phyloP scores from a whole-genome alignment of 108 stramenopile species.

The Nitzschia putrida region DNA sequence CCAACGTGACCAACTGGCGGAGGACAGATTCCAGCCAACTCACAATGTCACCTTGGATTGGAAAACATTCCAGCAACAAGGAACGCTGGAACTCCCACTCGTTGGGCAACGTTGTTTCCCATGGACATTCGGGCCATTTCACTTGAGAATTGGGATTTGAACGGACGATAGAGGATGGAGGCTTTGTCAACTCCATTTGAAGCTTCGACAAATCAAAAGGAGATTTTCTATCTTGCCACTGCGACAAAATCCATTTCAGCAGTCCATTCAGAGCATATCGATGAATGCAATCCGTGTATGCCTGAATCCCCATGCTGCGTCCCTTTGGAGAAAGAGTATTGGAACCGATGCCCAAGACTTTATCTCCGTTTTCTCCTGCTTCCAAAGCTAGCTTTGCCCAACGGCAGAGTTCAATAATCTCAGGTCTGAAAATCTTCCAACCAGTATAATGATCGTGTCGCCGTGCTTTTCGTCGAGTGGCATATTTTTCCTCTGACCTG shows the following conservation, averaged over 20 bases:
- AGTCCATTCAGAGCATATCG: slow-evolving; percentile 76
- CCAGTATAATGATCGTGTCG: slow-evolving; percentile 76
- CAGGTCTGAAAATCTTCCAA: slow-evolving; percentile 73
- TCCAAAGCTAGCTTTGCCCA: slow-evolving; percentile 54
- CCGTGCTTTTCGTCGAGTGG: slow-evolving; percentile 66
- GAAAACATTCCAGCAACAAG: slow-evolving; percentile 59
- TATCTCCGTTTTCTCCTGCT: slow-evolving; percentile 5
- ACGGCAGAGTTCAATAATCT: slow-evolving; percentile 60
- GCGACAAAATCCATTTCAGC: slow-evolving; percentile 25
- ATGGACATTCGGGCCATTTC: slow-evolving; percentile 67
- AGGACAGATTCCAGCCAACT: slow-evolving; percentile 37
- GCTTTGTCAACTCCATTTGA: slow-evolving; percentile 3
- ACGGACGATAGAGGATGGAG: neutral
- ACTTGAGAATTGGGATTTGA: slow-evolving; percentile 10
- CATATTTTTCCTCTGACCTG: slow-evolving; percentile 83
- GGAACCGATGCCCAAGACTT: slow-evolving; percentile 61
- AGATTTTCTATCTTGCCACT: neutral
- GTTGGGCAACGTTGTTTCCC: slow-evolving; percentile 52
- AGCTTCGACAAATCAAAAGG: neutral
- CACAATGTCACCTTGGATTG: slow-evolving; percentile 14
- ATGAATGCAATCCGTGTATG: slow-evolving; percentile 75
- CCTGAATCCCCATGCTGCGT: slow-evolving; percentile 60
- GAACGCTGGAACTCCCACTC: slow-evolving; percentile 62
- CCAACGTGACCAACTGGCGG: slow-evolving; percentile 51
- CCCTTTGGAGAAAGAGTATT: slow-evolving; percentile 62